These are phyloP conservation scores for Phaseolus coccineus DNA, from an alignment of 331 rosid genomes.

Conservation along the genomic window DNA sequence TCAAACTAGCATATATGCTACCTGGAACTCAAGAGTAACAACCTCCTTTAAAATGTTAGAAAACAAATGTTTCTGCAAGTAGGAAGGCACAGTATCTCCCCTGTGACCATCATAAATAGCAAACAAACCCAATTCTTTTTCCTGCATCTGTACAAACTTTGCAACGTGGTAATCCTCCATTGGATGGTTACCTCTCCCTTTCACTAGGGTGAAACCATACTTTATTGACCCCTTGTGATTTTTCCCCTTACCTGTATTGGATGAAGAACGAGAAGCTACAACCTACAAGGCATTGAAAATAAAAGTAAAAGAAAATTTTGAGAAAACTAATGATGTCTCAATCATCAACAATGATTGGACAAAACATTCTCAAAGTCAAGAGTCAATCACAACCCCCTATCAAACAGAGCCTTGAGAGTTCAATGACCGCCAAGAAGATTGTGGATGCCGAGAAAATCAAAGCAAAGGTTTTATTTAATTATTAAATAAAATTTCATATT, in stretches of 20 bases:
- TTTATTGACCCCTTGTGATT: conserved; percentile 67
- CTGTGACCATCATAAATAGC: conserved; percentile 94
- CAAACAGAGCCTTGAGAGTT: conserved; percentile 22
- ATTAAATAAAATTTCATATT: not conserved
- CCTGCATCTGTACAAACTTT: conserved; percentile 69
- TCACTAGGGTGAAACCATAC: conserved; percentile 85
- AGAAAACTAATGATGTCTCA: conserved; percentile 22
- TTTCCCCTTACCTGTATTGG: conserved; percentile 84
- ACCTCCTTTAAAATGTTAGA: conserved; percentile 88
- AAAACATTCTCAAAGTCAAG: conserved; percentile 8
- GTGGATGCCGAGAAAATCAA: conserved; percentile 9
- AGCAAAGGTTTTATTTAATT: not conserved
- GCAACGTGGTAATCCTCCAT: conserved; percentile 99
- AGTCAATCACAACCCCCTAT: conserved; percentile 11
- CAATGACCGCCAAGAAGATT: not conserved
- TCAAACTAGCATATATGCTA: conserved; percentile 27
- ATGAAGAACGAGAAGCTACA: conserved; percentile 60
- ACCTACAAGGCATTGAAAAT: conserved; percentile 56
- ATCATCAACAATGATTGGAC: conserved; percentile 27
- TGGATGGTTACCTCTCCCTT: conserved; percentile 94
- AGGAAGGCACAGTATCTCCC: conserved; percentile 83
- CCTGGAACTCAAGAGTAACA: conserved; percentile 16
- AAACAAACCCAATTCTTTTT: conserved; percentile 83
- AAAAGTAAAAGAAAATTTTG: conserved; percentile 29
- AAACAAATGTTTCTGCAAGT: conserved; percentile 88